Evolutionary conservation across 2,329 filamentous ascomycete genomes (phyloP).

Genomic region (Colletotrichum liaoningense): DNA sequence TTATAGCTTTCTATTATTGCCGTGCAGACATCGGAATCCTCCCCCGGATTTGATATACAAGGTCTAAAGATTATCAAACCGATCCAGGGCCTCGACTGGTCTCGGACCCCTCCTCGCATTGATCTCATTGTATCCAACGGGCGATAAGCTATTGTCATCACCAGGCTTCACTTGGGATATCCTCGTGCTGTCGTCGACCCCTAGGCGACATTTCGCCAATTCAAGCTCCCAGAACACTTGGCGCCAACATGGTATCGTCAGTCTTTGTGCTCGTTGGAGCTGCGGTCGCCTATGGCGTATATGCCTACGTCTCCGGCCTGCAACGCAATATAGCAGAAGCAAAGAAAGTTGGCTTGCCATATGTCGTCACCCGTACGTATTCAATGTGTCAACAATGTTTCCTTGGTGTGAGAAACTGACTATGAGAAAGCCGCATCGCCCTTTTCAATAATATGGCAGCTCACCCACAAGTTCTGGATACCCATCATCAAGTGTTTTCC

Average conservation of each 20-base stretch:
- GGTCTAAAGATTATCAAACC: background rate
- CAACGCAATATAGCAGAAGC: slow-evolving; percentile 60
- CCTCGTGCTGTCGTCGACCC: background rate
- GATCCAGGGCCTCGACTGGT: background rate
- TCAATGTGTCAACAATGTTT: background rate
- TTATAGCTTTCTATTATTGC: background rate
- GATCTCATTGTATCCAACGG: background rate
- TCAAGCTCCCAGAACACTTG: background rate
- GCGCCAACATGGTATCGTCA: slow-evolving; percentile 49
- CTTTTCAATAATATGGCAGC: slow-evolving; percentile 65
- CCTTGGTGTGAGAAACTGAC: background rate
- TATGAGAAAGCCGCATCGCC: slow-evolving; percentile 55
- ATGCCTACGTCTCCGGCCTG: slow-evolving; percentile 48
- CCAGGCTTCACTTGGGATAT: background rate
- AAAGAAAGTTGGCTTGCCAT: slow-evolving; percentile 62
- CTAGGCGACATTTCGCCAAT: background rate
- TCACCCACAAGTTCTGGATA: slow-evolving; percentile 65
- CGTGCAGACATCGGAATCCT: background rate
- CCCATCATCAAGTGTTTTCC: slow-evolving; percentile 68
- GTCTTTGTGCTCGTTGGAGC: slow-evolving; percentile 48
- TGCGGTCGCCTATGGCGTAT: slow-evolving; percentile 47
- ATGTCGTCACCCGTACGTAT: slow-evolving; percentile 64
- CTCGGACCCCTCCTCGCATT: background rate
- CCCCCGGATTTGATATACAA: too few species aligned
- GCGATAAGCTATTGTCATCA: background rate